Conservation (phyloP, 345 rosid genomes). For the Cardamine resedifolia region DNA sequence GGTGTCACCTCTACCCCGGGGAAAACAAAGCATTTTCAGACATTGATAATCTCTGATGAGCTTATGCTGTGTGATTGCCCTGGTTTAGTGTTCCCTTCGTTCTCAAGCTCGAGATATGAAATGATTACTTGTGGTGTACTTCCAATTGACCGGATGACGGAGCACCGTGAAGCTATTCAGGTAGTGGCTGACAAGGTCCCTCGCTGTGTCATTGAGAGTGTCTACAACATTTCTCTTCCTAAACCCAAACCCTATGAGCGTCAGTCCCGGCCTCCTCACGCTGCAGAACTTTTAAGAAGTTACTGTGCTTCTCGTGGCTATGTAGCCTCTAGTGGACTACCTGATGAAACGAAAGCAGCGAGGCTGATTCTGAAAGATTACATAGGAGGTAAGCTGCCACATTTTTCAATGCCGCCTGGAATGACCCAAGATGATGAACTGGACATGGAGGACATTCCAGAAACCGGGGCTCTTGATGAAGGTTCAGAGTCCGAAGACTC, state of each 20-base stretch:
- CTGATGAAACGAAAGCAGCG: conserved; percentile 92
- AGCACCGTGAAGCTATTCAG: conserved; percentile 85
- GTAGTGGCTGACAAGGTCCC: conserved; percentile 87
- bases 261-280: conserved; percentile 81
- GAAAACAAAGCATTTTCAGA: conserved; percentile 97
- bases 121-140: conserved; percentile 95
- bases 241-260: conserved; percentile 91
- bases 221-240: conserved; percentile 73
- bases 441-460: conserved; percentile 34
- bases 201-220: conserved; percentile 62
- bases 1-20: conserved; percentile 99
- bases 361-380: conserved; percentile 84
- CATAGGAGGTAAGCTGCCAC: conserved; percentile 82
- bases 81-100: conserved; percentile 91
- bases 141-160: conserved; percentile 91
- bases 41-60: conserved; percentile 76
- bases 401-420: conserved; percentile 76
- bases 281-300: conserved; percentile 67
- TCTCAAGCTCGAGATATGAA: conserved; percentile 88
- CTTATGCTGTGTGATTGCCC: conserved; percentile 91
- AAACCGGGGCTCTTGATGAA: conserved; percentile 38
- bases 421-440: conserved; percentile 39
- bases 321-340: conserved; percentile 93
- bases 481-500: conserved; percentile 47
- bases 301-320: conserved; percentile 90